These are phyloP conservation scores for Tricladium varicosporioides DNA, from an alignment of 2,329 filamentous ascomycete genomes.

Conservation along the genomic window DNA sequence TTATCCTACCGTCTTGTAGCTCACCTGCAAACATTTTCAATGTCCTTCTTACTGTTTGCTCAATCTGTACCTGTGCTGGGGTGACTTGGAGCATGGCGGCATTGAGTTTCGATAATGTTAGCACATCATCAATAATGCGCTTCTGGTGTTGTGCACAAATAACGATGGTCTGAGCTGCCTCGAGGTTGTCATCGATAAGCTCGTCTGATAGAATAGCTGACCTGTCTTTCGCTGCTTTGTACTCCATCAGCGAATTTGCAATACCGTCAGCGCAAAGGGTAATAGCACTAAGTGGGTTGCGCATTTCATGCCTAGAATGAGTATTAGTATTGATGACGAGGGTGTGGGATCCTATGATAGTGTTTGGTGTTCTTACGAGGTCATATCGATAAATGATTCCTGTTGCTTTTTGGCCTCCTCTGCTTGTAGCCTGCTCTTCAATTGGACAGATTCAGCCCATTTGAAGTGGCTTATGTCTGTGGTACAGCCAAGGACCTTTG, in stretches of 20 bases:
- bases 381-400: slow-evolving; percentile 71
- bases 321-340: not conserved
- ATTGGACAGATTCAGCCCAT: slow-evolving; percentile 77
- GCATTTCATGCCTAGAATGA: slow-evolving; percentile 57
- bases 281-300: slow-evolving; percentile 72
- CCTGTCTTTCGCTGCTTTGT: not conserved
- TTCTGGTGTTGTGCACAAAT: slow-evolving; percentile 79
- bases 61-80: slow-evolving; percentile 52
- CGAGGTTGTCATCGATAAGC: slow-evolving; percentile 59
- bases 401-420: slow-evolving; percentile 73
- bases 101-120: slow-evolving; percentile 65
- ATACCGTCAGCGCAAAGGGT: slow-evolving; percentile 66
- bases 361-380: slow-evolving; percentile 39
- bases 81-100: slow-evolving; percentile 59
- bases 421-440: slow-evolving; percentile 72
- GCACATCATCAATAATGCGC: slow-evolving; percentile 64
- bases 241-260: slow-evolving; percentile 15
- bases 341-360: too few species aligned
- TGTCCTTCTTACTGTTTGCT: slow-evolving; percentile 62
- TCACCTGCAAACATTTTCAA: slow-evolving; percentile 79
- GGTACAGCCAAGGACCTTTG: slow-evolving; percentile 65
- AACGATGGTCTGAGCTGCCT: slow-evolving; percentile 76
- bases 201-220: slow-evolving; percentile 22
- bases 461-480: slow-evolving; percentile 85
- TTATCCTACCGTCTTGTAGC: slow-evolving; percentile 65